These are phyloP conservation scores for Fusarium hainanense DNA, from an alignment of 2,329 filamentous ascomycete genomes.

Conservation along the genomic window DNA sequence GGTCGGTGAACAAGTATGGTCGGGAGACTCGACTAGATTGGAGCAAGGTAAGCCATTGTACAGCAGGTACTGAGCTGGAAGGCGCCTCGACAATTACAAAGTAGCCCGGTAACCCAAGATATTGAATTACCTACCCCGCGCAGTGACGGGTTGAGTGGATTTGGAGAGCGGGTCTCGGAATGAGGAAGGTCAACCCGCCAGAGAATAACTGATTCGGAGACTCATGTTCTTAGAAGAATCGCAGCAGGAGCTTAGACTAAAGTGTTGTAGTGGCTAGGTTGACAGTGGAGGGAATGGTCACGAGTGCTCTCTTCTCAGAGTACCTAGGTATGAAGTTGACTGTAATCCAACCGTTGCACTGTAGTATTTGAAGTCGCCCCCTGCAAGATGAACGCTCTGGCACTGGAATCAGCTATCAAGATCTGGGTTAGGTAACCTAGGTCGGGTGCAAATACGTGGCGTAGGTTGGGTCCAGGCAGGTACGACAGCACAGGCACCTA, in stretches of 20 bases:
- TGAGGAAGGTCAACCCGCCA: constrained; percentile 35
- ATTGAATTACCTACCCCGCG: constrained; percentile 31
- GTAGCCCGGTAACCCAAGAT: constrained; percentile 18
- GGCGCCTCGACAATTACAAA: constrained; percentile 11
- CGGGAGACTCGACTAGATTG: constrained; percentile 14
- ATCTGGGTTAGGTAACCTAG: constrained; percentile 12
- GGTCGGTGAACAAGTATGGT: constrained; percentile 23
- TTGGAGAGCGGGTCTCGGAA: constrained; percentile 19
- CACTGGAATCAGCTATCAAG: constrained; percentile 28
- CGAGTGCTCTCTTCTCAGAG: background rate
- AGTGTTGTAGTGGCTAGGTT: background rate
- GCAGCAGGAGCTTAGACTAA: background rate
- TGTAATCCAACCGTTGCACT: constrained; percentile 10
- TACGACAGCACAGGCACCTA: background rate
- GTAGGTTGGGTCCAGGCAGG: background rate
- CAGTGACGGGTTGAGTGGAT: constrained; percentile 4
- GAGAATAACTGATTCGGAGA: background rate
- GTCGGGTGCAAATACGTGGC: background rate
- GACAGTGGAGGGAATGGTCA: background rate
- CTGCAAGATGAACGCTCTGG: constrained; percentile 9
- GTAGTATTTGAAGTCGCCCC: background rate
- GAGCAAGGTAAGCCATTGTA: background rate
- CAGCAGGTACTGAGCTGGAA: constrained; percentile 19
- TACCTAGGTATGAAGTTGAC: background rate
- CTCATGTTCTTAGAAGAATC: background rate